These are phyloP conservation scores for Boletus eberwhitei DNA, from an alignment of 768 basidiomycete genomes.

Conservation along the genomic window DNA sequence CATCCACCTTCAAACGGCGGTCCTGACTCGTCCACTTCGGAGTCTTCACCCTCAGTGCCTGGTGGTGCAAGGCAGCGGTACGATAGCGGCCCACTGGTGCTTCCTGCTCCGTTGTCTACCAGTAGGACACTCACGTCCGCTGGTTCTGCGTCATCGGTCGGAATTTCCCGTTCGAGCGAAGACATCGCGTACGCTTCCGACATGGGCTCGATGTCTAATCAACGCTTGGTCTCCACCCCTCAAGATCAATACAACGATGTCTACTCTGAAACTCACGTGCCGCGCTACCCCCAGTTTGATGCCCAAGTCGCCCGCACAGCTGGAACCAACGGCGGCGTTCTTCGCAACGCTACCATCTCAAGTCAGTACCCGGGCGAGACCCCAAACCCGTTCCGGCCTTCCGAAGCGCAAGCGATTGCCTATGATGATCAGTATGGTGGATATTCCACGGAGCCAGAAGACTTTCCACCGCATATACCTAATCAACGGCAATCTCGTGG, in stretches of 20 bases:
- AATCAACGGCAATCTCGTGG: constrained; percentile 46
- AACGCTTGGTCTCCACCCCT: constrained; percentile 40
- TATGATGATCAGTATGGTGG: constrained; percentile 36
- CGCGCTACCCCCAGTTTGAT: constrained; percentile 35
- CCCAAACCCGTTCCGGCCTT: constrained; percentile 55
- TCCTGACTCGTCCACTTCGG: constrained; percentile 58
- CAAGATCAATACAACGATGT: constrained; percentile 32
- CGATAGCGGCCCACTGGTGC: constrained; percentile 70
- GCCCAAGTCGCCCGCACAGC: constrained; percentile 39
- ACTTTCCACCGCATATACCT: constrained; percentile 20
- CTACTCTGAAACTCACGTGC: constrained; percentile 17
- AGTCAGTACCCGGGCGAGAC: constrained; percentile 45
- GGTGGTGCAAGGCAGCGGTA: constrained; percentile 52
- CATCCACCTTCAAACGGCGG: constrained; percentile 48
- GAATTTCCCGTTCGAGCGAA: constrained; percentile 43
- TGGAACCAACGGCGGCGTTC: constrained; percentile 35
- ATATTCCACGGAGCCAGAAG: constrained; percentile 37
- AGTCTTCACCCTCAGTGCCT: constrained; percentile 41
- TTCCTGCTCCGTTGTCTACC: constrained; percentile 70
- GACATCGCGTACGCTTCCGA: constrained; percentile 36
- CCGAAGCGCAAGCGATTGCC: constrained; percentile 40
- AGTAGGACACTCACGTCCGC: constrained; percentile 48
- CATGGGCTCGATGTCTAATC: constrained; percentile 39
- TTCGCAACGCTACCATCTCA: constrained; percentile 38
- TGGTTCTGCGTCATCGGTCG: constrained; percentile 40